Percentiles rank a stretch among this genome's conserved stretches.
Evolutionary conservation across 2,329 filamentous ascomycete genomes (phyloP).

Genomic region (Endocalyx cinctus): DNA sequence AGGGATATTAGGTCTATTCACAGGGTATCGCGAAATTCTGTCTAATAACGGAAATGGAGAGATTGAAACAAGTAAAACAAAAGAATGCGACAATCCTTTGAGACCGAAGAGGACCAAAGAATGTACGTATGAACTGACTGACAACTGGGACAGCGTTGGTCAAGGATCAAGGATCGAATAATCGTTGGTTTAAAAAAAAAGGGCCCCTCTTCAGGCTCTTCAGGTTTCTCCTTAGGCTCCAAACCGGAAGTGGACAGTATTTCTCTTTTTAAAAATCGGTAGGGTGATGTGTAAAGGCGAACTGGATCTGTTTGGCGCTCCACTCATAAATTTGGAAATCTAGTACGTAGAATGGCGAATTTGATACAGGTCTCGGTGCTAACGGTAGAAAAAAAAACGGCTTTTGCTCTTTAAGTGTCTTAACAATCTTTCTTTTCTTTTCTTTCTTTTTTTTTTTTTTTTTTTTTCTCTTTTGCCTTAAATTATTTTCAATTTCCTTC

Average conservation of each 20-base stretch:
- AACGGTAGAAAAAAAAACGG: slow-evolving; percentile 5
- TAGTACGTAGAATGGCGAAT: slow-evolving; percentile 10
- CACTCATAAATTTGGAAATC: no score
- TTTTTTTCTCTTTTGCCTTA: slow-evolving; percentile 5
- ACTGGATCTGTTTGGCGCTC: no score
- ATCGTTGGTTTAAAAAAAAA: no score
- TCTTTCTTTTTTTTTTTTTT: slow-evolving; percentile 3
- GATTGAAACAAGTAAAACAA: slow-evolving; percentile 15
- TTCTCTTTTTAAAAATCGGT: no score
- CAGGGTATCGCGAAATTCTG: slow-evolving; percentile 28
- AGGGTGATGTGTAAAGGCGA: no score
- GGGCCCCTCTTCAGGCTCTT: no score
- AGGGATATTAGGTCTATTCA: slow-evolving; percentile 27
- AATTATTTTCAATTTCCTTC: slow-evolving; percentile 10
- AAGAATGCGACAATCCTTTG: slow-evolving; percentile 14
- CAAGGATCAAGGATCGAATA: no score
- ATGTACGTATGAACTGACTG: no score
- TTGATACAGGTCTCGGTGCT: slow-evolving; percentile 11
- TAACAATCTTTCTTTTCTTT: slow-evolving; percentile 5
- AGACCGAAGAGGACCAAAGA: slow-evolving; percentile 17
- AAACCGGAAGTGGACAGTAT: no score
- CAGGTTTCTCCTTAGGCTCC: no score
- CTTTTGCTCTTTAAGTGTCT: not conserved
- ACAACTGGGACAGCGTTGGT: no score
- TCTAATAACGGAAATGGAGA: slow-evolving; percentile 23